Evolutionary conservation across 768 basidiomycete species (phyloP), one percentile per base, ranked within the genome.

Genomic region (Phlebiopsis flavidoalba): DNA sequence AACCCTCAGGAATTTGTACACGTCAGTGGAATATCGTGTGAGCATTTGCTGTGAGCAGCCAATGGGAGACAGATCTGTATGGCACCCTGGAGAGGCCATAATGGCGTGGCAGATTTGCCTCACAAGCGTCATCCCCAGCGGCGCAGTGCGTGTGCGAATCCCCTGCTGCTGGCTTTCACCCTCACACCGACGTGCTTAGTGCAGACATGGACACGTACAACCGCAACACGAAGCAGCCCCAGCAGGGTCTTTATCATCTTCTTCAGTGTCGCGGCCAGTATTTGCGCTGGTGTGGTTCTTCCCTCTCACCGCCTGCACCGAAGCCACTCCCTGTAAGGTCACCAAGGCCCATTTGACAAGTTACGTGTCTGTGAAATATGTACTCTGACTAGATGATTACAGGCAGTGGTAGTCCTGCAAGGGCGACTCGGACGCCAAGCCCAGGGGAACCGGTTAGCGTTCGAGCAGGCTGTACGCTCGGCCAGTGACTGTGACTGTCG

Each of bases 371-470:
- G 19, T 37, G 35, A 46, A 19, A 1, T n/a, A n/a, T n/a, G 21
- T 19, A 24, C 21, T n/a, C 24, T 40, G 8, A 22, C 8, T 12
- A 1, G 21, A 10, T 1, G 3, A 19, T 1, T 15, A 17, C 65
- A 85, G 84, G 84, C 84, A 24, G 74, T 81, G 37, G 88, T 80
- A 1, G 80, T 89, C 46, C 74, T 93, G n/a, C 63, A 79, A 77
- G 57, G 87, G 88, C 45, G 80, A 81, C 65, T 82, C 84, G 4
- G 71, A 73, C 48, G 86, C 88, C 54, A n/a, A n/a, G n/a, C n/a
- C n/a, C n/a, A 72, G 75, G 45, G 91, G 92, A 45, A 83, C 79
- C 4, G 82, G n/a, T n/a, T 92, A 60, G 78, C 76, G 45, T 91
- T 93, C 71, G 76, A 78, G 31, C 91, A 93, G 71, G 57, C 75